Conservation (phyloP, 129 eudicot genomes). For the Rutidosis leptorrhynchoides region DNA sequence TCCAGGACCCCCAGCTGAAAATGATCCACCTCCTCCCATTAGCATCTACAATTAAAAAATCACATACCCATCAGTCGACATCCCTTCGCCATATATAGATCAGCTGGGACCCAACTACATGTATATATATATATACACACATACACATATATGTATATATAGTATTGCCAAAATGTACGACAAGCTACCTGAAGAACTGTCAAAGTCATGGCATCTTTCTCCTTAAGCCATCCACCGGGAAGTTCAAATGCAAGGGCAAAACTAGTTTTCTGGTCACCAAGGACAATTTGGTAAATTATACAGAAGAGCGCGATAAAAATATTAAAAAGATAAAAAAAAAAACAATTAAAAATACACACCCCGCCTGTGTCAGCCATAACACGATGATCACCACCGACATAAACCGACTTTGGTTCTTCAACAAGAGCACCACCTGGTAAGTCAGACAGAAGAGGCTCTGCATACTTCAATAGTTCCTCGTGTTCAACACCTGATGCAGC, state of each 20-base stretch:
- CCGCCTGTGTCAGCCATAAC: constrained; percentile 67
- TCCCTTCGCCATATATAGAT: no score
- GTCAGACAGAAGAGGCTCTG: constrained; percentile 89
- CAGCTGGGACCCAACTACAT: no score
- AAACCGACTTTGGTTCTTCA: constrained; percentile 64
- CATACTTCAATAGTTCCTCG: constrained; percentile 65
- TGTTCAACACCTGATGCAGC: constrained; percentile 95
- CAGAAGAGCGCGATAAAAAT: constrained; percentile 2
- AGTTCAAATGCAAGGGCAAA: constrained; percentile 88
- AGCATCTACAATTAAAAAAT: constrained; percentile 56
- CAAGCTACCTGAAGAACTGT: constrained; percentile 76
- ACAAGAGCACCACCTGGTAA: constrained; percentile 46
- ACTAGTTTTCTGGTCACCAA: constrained; percentile 51
- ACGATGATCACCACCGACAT: constrained; percentile 87
- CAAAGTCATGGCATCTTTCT: constrained; percentile 61
- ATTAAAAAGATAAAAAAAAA: neutral
- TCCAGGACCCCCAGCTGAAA: constrained; percentile 99
- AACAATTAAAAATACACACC: constrained; percentile 40
- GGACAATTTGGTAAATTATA: neutral
- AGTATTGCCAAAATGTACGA: no score
- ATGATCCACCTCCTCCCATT: constrained; percentile 99
- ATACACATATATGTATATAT: no score
- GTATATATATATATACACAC: no score
- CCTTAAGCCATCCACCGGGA: constrained; percentile 89
- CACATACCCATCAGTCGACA: constrained; percentile 13